Conservation (phyloP, 2,329 filamentous ascomycete species). For the Aspergillus jensenii region DNA sequence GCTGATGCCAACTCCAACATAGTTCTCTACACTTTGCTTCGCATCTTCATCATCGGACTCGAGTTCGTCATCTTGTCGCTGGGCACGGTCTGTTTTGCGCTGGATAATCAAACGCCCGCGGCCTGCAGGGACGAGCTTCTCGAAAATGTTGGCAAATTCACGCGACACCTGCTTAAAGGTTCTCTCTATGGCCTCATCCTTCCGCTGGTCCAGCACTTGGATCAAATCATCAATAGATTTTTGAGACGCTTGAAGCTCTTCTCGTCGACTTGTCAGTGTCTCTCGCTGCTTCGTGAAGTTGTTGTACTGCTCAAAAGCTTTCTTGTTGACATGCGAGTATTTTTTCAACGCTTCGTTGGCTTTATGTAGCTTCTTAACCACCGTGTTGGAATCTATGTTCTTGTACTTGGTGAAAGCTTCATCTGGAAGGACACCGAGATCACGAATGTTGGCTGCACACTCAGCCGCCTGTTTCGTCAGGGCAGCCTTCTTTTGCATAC, state of each 20-base stretch:
- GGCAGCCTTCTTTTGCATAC: slow-evolving; percentile 81
- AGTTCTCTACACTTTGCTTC: slow-evolving; percentile 75
- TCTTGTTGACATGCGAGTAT: slow-evolving; percentile 98
- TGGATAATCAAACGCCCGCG: slow-evolving; percentile 92
- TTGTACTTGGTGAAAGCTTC: slow-evolving; percentile 92
- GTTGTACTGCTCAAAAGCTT: slow-evolving; percentile 98
- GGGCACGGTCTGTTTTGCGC: slow-evolving; percentile 74
- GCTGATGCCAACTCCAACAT: slow-evolving; percentile 92
- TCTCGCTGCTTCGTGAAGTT: slow-evolving; percentile 93
- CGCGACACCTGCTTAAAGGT: slow-evolving; percentile 97
- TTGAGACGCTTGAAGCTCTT: slow-evolving; percentile 84
- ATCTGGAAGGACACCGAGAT: slow-evolving; percentile 88
- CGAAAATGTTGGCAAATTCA: slow-evolving; percentile 90
- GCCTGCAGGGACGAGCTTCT: slow-evolving; percentile 90
- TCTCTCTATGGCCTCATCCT: slow-evolving; percentile 96
- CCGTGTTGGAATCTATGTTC: slow-evolving; percentile 73
- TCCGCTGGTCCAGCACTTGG: slow-evolving; percentile 85
- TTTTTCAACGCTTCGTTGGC: slow-evolving; percentile 93
- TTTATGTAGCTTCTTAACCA: slow-evolving; percentile 75
- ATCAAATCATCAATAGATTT: slow-evolving; percentile 89
- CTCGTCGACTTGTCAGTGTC: slow-evolving; percentile 76
- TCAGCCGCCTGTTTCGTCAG: slow-evolving; percentile 75
- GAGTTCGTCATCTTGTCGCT: slow-evolving; percentile 65
- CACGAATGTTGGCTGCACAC: slow-evolving; percentile 83
- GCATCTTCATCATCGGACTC: slow-evolving; percentile 65